Conservation (phyloP, 2,329 filamentous ascomycete species). For the Botrytis porri region DNA sequence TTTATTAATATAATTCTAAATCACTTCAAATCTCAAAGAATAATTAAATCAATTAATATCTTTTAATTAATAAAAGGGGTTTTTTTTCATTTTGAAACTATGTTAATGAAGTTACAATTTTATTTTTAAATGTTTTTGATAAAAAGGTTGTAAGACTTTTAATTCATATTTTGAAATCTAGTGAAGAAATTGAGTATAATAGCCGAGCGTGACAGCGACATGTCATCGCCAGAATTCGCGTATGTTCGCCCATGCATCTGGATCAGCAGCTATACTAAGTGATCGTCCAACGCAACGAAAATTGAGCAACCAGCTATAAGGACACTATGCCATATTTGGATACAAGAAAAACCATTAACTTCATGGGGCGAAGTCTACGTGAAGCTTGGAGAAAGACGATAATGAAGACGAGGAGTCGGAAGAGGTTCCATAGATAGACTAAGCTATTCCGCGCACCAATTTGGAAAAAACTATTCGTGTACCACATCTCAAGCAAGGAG, state of each 20-base stretch:
- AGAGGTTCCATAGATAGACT: neutral
- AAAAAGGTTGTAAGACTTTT: no score
- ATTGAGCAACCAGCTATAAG: neutral
- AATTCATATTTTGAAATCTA: no score
- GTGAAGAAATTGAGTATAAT: no score
- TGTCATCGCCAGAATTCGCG: neutral
- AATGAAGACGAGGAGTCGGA: neutral
- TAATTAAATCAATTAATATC: no score
- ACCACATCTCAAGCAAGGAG: neutral
- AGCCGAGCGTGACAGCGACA: neutral
- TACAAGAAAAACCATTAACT: rapidly evolving
- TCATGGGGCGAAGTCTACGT: neutral
- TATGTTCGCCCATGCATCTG: neutral
- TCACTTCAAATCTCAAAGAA: no score
- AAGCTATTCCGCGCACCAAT: neutral
- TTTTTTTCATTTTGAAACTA: no score
- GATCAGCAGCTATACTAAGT: neutral
- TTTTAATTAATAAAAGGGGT: no score
- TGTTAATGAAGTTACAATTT: no score
- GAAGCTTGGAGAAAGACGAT: neutral
- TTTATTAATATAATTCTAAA: no score
- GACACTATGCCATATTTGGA: neutral
- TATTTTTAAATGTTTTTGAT: no score
- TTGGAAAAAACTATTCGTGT: neutral
- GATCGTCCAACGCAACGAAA: neutral